Evolutionary conservation across 2,329 filamentous ascomycete species (phyloP).

Genomic region (Colletotrichum sp.): DNA sequence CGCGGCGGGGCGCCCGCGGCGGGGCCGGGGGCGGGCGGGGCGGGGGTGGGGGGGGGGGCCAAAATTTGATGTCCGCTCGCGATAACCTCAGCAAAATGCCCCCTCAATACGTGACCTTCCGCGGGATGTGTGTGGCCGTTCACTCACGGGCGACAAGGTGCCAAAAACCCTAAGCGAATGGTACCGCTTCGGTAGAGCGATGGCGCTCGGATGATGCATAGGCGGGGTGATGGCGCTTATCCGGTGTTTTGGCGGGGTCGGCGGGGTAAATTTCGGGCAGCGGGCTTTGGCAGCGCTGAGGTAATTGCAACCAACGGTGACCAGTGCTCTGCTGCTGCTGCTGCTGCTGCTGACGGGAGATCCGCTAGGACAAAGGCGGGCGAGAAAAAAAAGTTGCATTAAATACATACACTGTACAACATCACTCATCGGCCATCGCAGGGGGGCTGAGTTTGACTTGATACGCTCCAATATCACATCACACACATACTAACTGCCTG

Average conservation of each 20-base stretch:
- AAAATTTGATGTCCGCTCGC: conserved; percentile 17
- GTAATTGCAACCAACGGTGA: background rate
- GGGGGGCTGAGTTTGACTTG: background rate
- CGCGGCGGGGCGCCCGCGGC: too few species aligned
- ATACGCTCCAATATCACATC: background rate
- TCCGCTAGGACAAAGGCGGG: background rate
- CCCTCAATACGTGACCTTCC: background rate
- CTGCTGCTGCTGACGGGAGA: background rate
- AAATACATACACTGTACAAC: conserved; percentile 14
- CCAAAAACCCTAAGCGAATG: background rate
- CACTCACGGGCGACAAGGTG: background rate
- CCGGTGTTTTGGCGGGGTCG: conserved; percentile 3
- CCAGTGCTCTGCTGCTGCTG: background rate
- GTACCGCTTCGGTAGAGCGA: background rate
- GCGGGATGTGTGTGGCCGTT: background rate
- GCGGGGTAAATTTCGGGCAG: background rate
- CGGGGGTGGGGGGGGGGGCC: conserved; percentile 3
- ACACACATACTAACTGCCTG: background rate
- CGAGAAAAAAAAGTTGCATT: background rate
- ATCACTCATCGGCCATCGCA: background rate
- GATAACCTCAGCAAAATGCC: background rate
- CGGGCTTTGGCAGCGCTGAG: background rate
- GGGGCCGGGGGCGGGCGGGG: too few species aligned
- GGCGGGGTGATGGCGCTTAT: background rate
- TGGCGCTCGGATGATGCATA: background rate